phyloP scores from a whole-genome alignment of 768 basidiomycete genomes.

The Kockovaella imperatae region DNA sequence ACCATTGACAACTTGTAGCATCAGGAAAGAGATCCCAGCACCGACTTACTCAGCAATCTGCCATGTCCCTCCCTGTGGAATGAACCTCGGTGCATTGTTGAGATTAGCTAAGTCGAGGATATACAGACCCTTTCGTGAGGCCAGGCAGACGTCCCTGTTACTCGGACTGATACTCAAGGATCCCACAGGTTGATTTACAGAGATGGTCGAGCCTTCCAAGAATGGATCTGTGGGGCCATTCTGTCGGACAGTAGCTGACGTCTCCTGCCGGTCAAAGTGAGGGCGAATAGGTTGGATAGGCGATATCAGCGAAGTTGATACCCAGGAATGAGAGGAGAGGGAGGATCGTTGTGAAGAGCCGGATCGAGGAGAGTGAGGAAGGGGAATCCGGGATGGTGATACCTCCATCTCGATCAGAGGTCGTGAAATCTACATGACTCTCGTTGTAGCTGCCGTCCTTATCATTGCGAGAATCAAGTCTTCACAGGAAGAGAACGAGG shows the following conservation, averaged over 20 bases:
- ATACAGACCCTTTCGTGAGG: slow-evolving; percentile 76
- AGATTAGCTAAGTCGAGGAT: slow-evolving; percentile 90
- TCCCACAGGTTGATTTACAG: slow-evolving; percentile 45
- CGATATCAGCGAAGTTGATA: no score
- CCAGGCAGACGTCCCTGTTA: slow-evolving; percentile 79
- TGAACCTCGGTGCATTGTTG: slow-evolving; percentile 76
- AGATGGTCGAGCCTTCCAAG: slow-evolving; percentile 33
- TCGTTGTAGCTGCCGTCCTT: no score
- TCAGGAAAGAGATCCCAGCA: background rate
- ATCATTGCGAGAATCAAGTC: no score
- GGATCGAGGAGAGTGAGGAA: no score
- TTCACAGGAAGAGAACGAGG: no score
- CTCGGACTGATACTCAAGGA: slow-evolving; percentile 62
- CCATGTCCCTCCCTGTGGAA: slow-evolving; percentile 95
- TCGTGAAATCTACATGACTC: no score
- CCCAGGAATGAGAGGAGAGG: no score
- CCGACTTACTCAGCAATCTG: slow-evolving; percentile 56
- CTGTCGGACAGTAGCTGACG: slow-evolving; percentile 4
- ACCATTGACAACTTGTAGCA: slow-evolving; percentile 47
- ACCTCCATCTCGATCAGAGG: no score
- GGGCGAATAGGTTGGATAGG: background rate
- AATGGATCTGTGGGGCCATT: slow-evolving; percentile 16
- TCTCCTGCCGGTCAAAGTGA: background rate
- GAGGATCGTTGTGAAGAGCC: no score
- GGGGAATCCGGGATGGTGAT: no score